A percentile compares a stretch with the other conserved stretches of the same genome.
Conservation (phyloP, 345 rosid species). For the Hevea brasiliensis region DNA sequence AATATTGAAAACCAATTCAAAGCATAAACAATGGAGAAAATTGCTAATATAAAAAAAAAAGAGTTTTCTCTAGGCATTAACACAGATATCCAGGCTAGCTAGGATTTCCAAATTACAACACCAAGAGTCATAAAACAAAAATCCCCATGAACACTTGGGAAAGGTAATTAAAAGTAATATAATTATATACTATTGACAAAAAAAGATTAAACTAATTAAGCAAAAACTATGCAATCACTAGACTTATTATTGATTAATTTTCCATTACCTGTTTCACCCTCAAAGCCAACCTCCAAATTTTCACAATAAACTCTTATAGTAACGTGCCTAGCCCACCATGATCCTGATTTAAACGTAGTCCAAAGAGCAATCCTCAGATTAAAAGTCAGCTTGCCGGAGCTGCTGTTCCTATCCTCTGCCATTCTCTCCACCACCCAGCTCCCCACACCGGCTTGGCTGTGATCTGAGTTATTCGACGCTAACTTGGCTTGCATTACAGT, state of each 20-base stretch:
- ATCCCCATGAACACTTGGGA: too few relatives aligned
- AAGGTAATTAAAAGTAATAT: neutral
- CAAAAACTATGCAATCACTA: slow-evolving; percentile 9
- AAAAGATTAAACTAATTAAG: neutral
- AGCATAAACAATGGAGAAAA: too few relatives aligned
- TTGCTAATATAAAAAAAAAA: too few relatives aligned
- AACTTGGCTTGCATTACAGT: neutral
- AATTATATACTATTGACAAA: too few relatives aligned
- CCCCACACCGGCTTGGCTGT: neutral
- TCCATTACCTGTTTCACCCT: slow-evolving; percentile 4
- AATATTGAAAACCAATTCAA: too few relatives aligned
- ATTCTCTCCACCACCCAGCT: slow-evolving; percentile 23
- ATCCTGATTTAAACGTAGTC: slow-evolving; percentile 33
- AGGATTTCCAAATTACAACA: too few relatives aligned
- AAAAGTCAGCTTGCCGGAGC: slow-evolving; percentile 32
- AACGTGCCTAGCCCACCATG: slow-evolving; percentile 27
- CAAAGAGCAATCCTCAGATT: slow-evolving; percentile 23
- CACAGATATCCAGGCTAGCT: too few relatives aligned
- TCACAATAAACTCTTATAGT: slow-evolving; percentile 34
- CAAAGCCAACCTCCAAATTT: slow-evolving; percentile 34
- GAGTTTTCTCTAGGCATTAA: too few relatives aligned
- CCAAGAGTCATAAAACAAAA: too few relatives aligned
- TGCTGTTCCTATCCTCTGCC: slow-evolving; percentile 20
- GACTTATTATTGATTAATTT: neutral
- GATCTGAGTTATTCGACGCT: slow-evolving; percentile 9